Conservation (phyloP, 192 early-diverging fungal genomes). For the Coemansia sp. region DNA sequence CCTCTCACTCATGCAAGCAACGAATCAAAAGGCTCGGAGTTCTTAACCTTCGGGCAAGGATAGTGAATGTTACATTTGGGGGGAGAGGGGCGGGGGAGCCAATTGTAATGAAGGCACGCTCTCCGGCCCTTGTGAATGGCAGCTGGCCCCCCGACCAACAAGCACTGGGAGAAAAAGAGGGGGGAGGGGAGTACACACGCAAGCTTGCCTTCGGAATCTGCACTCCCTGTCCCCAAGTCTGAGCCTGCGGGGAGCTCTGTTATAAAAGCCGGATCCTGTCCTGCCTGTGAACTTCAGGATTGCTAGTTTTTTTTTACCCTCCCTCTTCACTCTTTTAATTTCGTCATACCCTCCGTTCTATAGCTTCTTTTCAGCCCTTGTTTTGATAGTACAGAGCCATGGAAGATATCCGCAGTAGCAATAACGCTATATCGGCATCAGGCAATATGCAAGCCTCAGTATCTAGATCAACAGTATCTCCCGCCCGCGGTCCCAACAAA, state of each 20-base stretch:
- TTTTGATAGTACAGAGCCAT: not conserved
- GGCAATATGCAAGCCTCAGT: not conserved
- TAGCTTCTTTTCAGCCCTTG: not conserved
- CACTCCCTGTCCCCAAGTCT: not conserved
- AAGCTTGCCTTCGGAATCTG: not conserved
- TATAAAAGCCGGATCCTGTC: not conserved
- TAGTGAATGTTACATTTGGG: not conserved
- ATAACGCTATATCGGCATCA: not conserved
- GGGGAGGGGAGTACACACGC: not conserved
- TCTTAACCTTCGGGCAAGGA: not conserved
- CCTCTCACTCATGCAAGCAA: not conserved
- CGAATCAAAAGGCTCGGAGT: slow-evolving; percentile 1
- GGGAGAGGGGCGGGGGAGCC: not conserved
- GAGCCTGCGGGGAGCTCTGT: slow-evolving; percentile 5
- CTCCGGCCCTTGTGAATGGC: slow-evolving; percentile 1
- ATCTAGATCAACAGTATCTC: not conserved
- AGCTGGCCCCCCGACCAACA: not conserved
- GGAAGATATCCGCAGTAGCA: not conserved
- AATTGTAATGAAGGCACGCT: not conserved
- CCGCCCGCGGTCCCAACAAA: not conserved
- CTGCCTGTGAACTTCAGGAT: not conserved
- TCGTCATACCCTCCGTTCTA: not conserved
- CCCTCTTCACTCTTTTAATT: not conserved
- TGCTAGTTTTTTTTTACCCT: not conserved
- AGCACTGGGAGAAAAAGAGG: not conserved